Base-by-base conservation (phyloP, 1,139 yeast species). In the Waltiozyma sp. region DNA sequence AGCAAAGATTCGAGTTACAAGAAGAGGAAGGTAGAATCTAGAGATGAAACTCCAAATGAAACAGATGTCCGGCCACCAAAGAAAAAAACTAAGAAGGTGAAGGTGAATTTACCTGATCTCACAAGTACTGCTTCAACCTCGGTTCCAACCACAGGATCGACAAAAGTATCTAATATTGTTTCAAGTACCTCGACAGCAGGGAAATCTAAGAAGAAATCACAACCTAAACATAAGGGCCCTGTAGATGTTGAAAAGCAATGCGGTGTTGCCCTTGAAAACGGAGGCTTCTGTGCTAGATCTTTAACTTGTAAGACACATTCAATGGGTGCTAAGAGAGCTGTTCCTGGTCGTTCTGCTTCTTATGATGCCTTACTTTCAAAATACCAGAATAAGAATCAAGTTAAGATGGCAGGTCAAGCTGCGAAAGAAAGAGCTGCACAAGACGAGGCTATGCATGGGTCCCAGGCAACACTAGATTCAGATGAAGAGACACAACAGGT, bases 261-360 rank as follows among this genome's bases (percentile, higher is more conserved):
- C 70, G 98, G 98, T 61, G 98, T 91, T 8, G 86, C 89, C 3
- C 65, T 91, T 47, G 88, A 96, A 0, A 82, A 82, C 49, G 97
- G 97, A 11, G 95, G 94, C 0, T 79, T 79, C 55, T 91, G 98
- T 70, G 96, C 96, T 7, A 73, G 98, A 44, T 87, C 96, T 0
- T 69, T 91, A 49, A 91, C 98, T 0, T 91, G 98, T 70, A 91
- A 91, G 60, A 88, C 97, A 1, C 98, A 91, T 62, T 86, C 96
- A 1, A 89, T 91, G 96, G 96, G 96, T 24, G 95, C 96, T 21
- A 91, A 91, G 57, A 75, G 98, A 54, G 91, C 96, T 1, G 98
- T 91, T 21, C 78, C 78, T 28, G 98, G 98, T 7, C 73, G 98
- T 54, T 79, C 94, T 42, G 89, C 93, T 9, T 89, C 96, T 0